Conservation (phyloP, 1,284 basidiomycete genomes). For the Trametes versicolor region DNA sequence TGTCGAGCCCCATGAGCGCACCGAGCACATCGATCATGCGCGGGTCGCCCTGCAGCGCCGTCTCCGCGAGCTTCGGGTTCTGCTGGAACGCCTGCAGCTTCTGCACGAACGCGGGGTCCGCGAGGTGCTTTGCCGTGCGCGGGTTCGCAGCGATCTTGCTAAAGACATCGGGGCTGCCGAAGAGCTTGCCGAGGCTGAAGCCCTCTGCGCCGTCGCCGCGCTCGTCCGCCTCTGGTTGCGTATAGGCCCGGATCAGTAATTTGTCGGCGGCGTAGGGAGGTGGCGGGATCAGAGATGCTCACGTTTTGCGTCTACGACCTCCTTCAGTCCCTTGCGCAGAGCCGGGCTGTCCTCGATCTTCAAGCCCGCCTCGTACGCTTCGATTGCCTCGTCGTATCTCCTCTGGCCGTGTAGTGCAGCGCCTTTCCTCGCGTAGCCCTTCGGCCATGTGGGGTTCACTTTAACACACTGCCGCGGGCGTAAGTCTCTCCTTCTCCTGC, state of each 20-base stretch:
- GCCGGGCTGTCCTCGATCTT: conserved; percentile 85
- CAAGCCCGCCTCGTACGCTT: conserved; percentile 83
- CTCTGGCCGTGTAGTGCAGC: conserved; percentile 92
- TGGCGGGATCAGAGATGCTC: conserved; percentile 29
- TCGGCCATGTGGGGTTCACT: conserved; percentile 87
- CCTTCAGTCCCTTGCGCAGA: conserved; percentile 88
- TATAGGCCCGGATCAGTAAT: background rate
- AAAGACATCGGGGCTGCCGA: conserved; percentile 86
- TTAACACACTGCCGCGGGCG: conserved; percentile 69
- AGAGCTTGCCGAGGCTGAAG: conserved; percentile 80
- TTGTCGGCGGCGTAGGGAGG: background rate
- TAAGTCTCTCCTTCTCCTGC: background rate
- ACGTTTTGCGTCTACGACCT: conserved; percentile 86
- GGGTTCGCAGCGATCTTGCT: conserved; percentile 89
- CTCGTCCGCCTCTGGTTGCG: conserved; percentile 51
- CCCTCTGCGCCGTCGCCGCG: conserved; percentile 54
- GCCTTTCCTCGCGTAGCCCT: conserved; percentile 93
- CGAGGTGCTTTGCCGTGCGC: conserved; percentile 84
- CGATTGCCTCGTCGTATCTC: conserved; percentile 86
- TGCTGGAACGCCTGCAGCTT: conserved; percentile 74
- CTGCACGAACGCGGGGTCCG: conserved; percentile 84
- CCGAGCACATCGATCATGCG: conserved; percentile 96
- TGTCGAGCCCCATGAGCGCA: conserved; percentile 93
- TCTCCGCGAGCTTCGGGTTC: conserved; percentile 68
- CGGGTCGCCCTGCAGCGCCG: conserved; percentile 68